Base-by-base conservation (phyloP, 768 basidiomycete species). In the Pholiota molesta region DNA sequence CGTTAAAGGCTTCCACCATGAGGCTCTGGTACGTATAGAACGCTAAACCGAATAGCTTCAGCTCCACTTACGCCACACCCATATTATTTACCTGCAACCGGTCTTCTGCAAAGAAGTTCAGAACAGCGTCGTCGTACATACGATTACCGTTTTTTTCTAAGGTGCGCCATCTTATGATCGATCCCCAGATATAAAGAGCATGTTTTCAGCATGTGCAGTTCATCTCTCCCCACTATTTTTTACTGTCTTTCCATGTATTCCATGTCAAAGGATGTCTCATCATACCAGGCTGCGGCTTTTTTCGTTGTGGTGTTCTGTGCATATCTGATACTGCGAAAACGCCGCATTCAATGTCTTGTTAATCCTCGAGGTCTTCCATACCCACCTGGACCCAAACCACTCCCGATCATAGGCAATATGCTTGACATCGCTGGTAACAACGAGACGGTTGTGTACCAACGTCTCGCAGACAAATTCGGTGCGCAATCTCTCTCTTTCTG, bases 321-420 rank as follows among this genome's bases (percentile, higher is more conserved):
- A 13, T 69, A 55, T 47, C 19, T 44, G n/a, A 28, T 37, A 11
- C 21, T 66, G 28, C 65, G 63, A 33, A 58, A 63, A 28, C 62
- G 58, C 55, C 64, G 62, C 8, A 55, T 47, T 1, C 55, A 54
- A 16, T 59, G 54, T 57, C 65, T 64, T 3, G 62, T 65, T 42
- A 74, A 74, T 60, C 71, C 73, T 2, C 37, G 56, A 21, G 52
- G 66, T 5, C 73, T 77, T 37, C 81, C 78, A 0, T 75, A 78
- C 13, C 86, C 86, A 11, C 86, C 86, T 31, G 86, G 86, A 16
- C 86, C 86, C 1, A 78, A 69, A 49, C 78, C 79, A 8, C 72
- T 79, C n/a, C 85, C 84, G 28, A 60, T 87, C 31, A 69, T 86
- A 35, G 86, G 86, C 14, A 85, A 86, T 69, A 65, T 88, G 37